These are phyloP conservation scores for Diplodia intermedia DNA, from an alignment of 2,329 filamentous ascomycete genomes.

Conservation along the genomic window DNA sequence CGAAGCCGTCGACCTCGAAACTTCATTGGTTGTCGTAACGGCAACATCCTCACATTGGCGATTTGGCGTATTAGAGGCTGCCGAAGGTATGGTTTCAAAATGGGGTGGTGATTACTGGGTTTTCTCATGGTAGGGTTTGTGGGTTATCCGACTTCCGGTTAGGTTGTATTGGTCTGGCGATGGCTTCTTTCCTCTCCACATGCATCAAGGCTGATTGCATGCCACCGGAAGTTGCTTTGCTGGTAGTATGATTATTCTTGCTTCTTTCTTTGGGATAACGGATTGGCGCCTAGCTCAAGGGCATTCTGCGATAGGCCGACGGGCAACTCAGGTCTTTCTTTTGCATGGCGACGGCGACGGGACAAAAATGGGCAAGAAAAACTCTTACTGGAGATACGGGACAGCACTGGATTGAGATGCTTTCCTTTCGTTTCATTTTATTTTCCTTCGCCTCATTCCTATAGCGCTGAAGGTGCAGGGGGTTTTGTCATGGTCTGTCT, in stretches of 20 bases:
- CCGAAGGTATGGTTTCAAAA: background rate
- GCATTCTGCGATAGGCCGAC: background rate
- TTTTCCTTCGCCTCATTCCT: slow-evolving; percentile 5
- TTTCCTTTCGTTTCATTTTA: slow-evolving; percentile 2
- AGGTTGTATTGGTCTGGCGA: background rate
- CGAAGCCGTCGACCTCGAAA: background rate
- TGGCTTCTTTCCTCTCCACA: background rate
- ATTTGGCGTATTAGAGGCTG: slow-evolving; percentile 13
- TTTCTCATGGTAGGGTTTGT: background rate
- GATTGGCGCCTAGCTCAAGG: background rate
- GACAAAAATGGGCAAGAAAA: slow-evolving; percentile 13
- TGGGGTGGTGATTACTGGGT: slow-evolving; percentile 9
- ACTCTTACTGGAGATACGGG: background rate
- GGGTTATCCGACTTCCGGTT: background rate
- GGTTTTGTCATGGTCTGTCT: background rate
- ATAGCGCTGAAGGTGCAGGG: background rate
- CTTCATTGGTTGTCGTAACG: slow-evolving; percentile 5
- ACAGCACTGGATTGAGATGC: background rate
- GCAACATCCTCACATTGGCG: slow-evolving; percentile 3
- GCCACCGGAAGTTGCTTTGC: background rate
- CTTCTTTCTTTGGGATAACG: background rate
- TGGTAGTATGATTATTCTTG: slow-evolving; percentile 13
- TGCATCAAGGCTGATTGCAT: background rate
- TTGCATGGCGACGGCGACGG: slow-evolving; percentile 29
- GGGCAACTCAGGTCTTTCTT: background rate